Conservation (phyloP, 345 rosid species). For the Limnanthes douglasii region DNA sequence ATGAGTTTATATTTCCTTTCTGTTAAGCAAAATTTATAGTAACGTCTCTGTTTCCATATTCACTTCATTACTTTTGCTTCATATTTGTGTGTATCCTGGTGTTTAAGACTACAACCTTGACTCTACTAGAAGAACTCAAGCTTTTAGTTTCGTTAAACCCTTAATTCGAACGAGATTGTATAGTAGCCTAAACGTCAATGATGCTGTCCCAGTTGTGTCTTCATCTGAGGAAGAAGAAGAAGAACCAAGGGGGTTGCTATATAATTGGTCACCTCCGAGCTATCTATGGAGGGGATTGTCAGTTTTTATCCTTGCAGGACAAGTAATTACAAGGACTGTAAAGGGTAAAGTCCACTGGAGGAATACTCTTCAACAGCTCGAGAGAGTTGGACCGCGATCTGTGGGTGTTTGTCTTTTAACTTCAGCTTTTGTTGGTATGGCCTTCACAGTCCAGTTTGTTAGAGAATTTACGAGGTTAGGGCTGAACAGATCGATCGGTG, state of each 20-base stretch:
- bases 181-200: too few relatives aligned
- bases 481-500: constrained; percentile 65
- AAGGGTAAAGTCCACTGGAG: constrained; percentile 64
- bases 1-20: too few relatives aligned
- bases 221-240: too few relatives aligned
- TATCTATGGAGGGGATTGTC: constrained; percentile 71
- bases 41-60: too few relatives aligned
- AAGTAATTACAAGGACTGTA: constrained; percentile 36
- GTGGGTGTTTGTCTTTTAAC: constrained; percentile 79
- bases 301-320: constrained; percentile 50
- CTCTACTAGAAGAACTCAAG: too few relatives aligned
- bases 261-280: constrained; percentile 57
- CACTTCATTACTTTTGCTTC: too few relatives aligned
- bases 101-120: too few relatives aligned
- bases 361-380: constrained; percentile 68
- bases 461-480: constrained; percentile 74
- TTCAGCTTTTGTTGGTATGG: constrained; percentile 79
- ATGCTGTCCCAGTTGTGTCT: too few relatives aligned
- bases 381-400: constrained; percentile 72
- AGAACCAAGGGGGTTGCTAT: constrained; percentile 22
- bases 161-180: too few relatives aligned
- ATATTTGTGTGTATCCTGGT: too few relatives aligned
- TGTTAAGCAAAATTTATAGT: too few relatives aligned
- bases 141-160: too few relatives aligned
- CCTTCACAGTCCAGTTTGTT: constrained; percentile 76